phyloP scores from a whole-genome alignment of 2,329 filamentous ascomycete species.

The Tolypocladium paradoxum region DNA sequence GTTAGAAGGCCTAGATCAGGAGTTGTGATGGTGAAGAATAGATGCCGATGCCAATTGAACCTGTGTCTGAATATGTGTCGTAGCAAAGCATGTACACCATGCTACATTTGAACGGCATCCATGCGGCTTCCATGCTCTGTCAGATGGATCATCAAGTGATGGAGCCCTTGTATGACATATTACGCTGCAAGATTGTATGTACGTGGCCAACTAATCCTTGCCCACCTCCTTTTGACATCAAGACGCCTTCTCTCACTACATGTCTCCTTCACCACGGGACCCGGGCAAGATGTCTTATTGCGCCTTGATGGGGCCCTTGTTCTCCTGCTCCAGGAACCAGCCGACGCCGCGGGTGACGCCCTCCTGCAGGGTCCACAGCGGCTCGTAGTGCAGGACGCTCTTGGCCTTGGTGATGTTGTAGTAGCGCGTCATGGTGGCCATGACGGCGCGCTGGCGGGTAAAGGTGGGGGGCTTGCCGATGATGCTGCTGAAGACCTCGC shows the following conservation, averaged over 20 bases:
- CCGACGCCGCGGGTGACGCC: constrained; percentile 44
- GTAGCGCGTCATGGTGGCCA: constrained; percentile 66
- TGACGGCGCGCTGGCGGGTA: constrained; percentile 49
- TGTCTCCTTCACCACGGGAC: no score
- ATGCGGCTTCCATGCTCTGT: not conserved
- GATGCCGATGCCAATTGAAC: not conserved
- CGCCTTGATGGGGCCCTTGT: constrained; percentile 16
- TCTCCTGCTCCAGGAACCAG: constrained; percentile 45
- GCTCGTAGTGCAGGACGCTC: constrained; percentile 56
- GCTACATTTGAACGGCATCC: not conserved
- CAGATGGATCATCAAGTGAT: no score
- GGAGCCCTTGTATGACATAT: not conserved
- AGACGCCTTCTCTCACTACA: not conserved
- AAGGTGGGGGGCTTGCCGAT: constrained; percentile 45
- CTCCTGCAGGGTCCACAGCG: constrained; percentile 55
- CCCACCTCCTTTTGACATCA: not conserved
- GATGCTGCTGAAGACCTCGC: constrained; percentile 40
- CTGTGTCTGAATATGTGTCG: not conserved
- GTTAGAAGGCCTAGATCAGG: not conserved
- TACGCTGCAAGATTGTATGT: not conserved
- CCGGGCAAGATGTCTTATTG: constrained; percentile 1
- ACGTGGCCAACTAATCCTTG: not conserved
- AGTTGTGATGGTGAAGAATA: not conserved
- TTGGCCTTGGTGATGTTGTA: constrained; percentile 70
- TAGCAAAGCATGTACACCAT: no score